phyloP scores from a whole-genome alignment of 495 filamentous ascomycete species.

The Neurospora sp. region DNA sequence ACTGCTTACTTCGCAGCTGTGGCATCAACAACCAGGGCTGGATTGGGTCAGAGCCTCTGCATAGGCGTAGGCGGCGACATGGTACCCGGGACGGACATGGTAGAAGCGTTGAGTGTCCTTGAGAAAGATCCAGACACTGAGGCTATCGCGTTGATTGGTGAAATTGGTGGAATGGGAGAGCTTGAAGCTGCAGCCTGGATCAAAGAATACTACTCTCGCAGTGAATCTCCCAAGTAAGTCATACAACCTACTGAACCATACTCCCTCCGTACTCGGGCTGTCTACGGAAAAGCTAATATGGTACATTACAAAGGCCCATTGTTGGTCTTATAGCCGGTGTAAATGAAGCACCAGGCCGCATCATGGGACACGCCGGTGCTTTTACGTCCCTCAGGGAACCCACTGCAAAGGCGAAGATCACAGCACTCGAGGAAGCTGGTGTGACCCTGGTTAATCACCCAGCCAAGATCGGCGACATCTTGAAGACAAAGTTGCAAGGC shows the following conservation, averaged over 20 bases:
- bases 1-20: conserved; percentile 39
- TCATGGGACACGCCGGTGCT: conserved; percentile 88
- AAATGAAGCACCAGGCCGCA: conserved; percentile 51
- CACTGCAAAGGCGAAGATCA: conserved; percentile 53
- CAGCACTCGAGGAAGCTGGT: conserved; percentile 57
- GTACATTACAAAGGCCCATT: conserved; percentile 49
- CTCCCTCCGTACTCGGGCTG: neutral
- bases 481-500: conserved; percentile 40
- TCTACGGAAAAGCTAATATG: neutral
- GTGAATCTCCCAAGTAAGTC: conserved; percentile 56
- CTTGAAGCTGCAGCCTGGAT: conserved; percentile 78
- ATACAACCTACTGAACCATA: neutral
- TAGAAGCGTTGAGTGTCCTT: conserved; percentile 65
- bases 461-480: conserved; percentile 62
- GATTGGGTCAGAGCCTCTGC: conserved; percentile 75
- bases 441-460: conserved; percentile 74
- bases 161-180: conserved; percentile 76
- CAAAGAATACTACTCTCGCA: conserved; percentile 50
- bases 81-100: conserved; percentile 70
- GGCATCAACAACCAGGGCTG: conserved; percentile 69
- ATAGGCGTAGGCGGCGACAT: conserved; percentile 87
- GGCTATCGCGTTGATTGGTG: conserved; percentile 75
- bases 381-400: conserved; percentile 61
- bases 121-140: conserved; percentile 66
- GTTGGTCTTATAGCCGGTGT: conserved; percentile 68